Conservation (phyloP, 139 green algal genomes). For the Chlorokybus atmophyticus region DNA sequence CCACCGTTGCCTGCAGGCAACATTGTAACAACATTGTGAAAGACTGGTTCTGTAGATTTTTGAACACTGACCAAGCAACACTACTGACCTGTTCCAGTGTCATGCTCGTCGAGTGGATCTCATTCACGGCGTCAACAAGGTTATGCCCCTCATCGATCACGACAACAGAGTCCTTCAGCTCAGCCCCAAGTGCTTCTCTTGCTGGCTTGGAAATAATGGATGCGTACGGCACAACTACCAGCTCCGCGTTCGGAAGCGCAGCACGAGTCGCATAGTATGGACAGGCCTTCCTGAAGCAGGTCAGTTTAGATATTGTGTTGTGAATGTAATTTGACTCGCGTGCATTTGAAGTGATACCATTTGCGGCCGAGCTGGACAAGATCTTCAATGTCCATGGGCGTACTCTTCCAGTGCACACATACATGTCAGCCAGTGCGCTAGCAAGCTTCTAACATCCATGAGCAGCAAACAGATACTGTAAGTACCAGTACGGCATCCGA, state of each 20-base stretch:
- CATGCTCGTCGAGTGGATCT: slow-evolving; percentile 47
- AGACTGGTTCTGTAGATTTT: no score
- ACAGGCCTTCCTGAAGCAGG: slow-evolving; percentile 50
- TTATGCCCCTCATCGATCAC: slow-evolving; percentile 98
- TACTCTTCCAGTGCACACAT: not conserved
- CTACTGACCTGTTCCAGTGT: slow-evolving; percentile 24
- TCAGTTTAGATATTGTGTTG: no score
- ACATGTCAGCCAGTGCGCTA: no score
- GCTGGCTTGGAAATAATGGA: slow-evolving; percentile 22
- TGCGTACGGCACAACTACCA: slow-evolving; percentile 80
- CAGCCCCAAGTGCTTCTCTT: slow-evolving; percentile 49
- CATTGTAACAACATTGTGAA: no score
- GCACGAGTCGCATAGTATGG: slow-evolving; percentile 78
- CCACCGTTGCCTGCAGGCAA: not conserved
- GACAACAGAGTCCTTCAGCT: slow-evolving; percentile 52
- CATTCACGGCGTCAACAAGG: slow-evolving; percentile 61
- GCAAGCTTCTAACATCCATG: no score
- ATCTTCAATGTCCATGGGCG: slow-evolving; percentile 85
- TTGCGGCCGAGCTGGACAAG: slow-evolving; percentile 24
- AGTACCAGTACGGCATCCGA: no score
- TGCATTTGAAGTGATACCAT: no score
- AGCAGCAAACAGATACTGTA: no score
- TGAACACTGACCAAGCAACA: no score
- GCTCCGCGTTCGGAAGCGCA: slow-evolving; percentile 51
- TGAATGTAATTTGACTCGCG: no score